Conservation (phyloP, 164 flowering plant species). For the Berberis vulgaris region DNA sequence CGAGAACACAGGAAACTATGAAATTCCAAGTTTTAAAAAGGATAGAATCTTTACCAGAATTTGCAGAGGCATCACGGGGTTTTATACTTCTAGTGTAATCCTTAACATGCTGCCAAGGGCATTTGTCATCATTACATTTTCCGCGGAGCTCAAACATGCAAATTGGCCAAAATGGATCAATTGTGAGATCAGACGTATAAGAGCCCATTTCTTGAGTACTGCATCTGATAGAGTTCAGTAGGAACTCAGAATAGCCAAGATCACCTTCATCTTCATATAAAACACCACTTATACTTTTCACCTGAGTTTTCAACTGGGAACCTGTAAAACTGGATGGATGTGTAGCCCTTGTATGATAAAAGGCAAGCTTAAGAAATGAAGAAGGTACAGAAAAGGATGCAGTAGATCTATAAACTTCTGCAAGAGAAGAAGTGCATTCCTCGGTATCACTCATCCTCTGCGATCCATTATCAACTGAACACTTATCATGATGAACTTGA, state of each 20-base stretch:
- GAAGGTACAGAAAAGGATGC: constrained; percentile 17
- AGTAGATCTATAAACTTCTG: constrained; percentile 13
- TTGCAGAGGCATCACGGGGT: constrained; percentile 18
- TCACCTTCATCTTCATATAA: constrained; percentile 14
- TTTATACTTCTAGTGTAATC: constrained; percentile 25
- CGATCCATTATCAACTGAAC: constrained; percentile 10
- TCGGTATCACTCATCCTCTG: constrained; percentile 17
- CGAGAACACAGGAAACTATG: too few relatives aligned
- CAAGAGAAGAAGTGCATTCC: constrained; percentile 10
- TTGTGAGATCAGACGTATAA: constrained; percentile 23
- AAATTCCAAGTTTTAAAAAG: too few relatives aligned
- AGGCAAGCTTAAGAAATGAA: constrained; percentile 31
- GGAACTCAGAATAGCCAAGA: constrained; percentile 8
- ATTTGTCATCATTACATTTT: constrained; percentile 79
- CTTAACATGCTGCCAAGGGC: constrained; percentile 73
- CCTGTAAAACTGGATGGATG: constrained; percentile 5
- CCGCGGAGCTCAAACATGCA: constrained; percentile 96
- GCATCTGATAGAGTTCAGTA: neutral
- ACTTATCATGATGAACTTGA: constrained; percentile 10
- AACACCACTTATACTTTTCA: constrained; percentile 2
- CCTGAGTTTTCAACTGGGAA: constrained; percentile 4
- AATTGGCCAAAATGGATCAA: constrained; percentile 82
- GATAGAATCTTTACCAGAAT: constrained; percentile 22
- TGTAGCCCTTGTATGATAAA: constrained; percentile 26
- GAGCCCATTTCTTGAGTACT: constrained; percentile 28